These are phyloP conservation scores for Cynara cardunculus DNA, from an alignment of 129 eudicot genomes.

Conservation along the genomic window DNA sequence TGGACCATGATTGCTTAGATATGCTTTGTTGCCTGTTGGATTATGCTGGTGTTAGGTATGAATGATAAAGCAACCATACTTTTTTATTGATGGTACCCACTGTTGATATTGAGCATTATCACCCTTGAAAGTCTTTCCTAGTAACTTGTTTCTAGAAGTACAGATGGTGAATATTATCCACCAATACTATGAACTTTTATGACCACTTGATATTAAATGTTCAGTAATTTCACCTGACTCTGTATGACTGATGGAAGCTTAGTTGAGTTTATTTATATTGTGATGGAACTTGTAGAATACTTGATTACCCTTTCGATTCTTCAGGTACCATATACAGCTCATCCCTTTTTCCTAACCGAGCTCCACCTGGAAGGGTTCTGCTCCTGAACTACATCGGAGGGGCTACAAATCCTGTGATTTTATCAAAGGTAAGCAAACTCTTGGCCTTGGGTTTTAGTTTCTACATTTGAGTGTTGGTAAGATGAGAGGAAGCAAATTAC, in stretches of 20 bases:
- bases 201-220: background rate
- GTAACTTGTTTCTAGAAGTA: too few relatives aligned
- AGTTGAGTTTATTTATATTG: background rate
- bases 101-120: too few relatives aligned
- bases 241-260: background rate
- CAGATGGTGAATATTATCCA: too few relatives aligned
- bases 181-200: too few relatives aligned
- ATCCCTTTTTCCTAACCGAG: slow-evolving; percentile 93
- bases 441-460: background rate
- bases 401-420: slow-evolving; percentile 75
- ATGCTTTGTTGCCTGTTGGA: too few relatives aligned
- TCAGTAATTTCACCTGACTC: background rate
- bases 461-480: background rate
- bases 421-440: slow-evolving; percentile 56
- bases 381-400: slow-evolving; percentile 94
- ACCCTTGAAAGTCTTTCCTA: too few relatives aligned
- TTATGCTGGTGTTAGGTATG: too few relatives aligned
- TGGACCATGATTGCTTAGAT: too few relatives aligned
- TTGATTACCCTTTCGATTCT: slow-evolving; percentile 4
- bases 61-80: too few relatives aligned
- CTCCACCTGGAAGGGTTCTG: slow-evolving; percentile 84
- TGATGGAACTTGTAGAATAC: background rate
- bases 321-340: slow-evolving; percentile 95
- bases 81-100: too few relatives aligned
- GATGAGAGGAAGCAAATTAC: too few relatives aligned